These are phyloP conservation scores for Aspergillus diversus DNA, from an alignment of 495 filamentous ascomycete species.

Conservation along the genomic window DNA sequence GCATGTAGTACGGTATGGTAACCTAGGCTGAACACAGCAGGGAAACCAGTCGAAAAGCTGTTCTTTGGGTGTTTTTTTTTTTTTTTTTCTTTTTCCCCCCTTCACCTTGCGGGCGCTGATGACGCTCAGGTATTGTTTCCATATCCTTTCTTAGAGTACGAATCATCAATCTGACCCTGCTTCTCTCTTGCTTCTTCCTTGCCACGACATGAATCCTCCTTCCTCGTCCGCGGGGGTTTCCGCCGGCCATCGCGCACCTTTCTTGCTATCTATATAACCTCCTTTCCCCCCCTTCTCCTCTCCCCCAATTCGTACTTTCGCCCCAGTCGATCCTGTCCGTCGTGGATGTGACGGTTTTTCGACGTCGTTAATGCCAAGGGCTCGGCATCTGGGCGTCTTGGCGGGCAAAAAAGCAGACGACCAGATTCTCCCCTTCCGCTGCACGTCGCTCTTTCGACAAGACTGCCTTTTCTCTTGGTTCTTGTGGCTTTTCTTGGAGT, in stretches of 20 bases:
- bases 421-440: constrained; percentile 33
- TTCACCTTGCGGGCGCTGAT: neutral
- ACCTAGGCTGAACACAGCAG: constrained; percentile 13
- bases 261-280: constrained; percentile 1
- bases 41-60: constrained; percentile 3
- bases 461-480: constrained; percentile 25
- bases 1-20: constrained; percentile 34
- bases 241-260: neutral
- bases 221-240: neutral
- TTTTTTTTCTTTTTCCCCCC: neutral
- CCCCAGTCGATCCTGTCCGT: constrained; percentile 4
- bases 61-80: neutral
- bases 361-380: constrained; percentile 39
- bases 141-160: neutral
- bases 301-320: neutral
- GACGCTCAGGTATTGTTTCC: neutral
- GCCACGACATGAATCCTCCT: constrained; percentile 1
- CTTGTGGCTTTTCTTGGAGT: constrained; percentile 34
- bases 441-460: constrained; percentile 23
- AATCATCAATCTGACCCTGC: constrained; percentile 1
- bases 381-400: constrained; percentile 53
- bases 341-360: constrained; percentile 10
- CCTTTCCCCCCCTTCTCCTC: constrained; percentile 1
- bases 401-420: constrained; percentile 37
- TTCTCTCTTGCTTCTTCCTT: neutral